phyloP scores from a whole-genome alignment of 2,329 filamentous ascomycete genomes.

The Neofusicoccum ribis region DNA sequence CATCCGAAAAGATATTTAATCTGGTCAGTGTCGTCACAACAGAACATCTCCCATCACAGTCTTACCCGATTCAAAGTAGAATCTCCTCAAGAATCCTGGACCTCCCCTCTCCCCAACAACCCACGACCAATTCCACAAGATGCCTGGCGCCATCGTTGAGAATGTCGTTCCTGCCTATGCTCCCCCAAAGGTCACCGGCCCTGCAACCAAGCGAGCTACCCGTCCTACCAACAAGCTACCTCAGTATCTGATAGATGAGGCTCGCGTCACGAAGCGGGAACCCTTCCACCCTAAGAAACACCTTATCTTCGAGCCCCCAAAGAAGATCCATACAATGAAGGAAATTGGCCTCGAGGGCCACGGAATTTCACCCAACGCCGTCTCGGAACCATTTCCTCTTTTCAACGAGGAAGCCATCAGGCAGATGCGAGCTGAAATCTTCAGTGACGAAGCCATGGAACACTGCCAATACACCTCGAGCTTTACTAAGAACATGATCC shows the following conservation, averaged over 20 bases:
- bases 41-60: not conserved
- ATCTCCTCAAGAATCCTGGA: not conserved
- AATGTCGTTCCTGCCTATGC: not conserved
- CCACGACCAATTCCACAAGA: not conserved
- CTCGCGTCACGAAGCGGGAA: not conserved
- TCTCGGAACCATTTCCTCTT: conserved; percentile 24
- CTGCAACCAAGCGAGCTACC: not conserved
- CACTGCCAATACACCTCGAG: conserved; percentile 15
- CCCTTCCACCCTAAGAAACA: conserved; percentile 19
- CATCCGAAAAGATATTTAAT: not conserved
- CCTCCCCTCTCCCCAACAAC: not conserved
- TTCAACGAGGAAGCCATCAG: conserved; percentile 21
- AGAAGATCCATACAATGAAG: conserved; percentile 17
- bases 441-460: conserved; percentile 20
- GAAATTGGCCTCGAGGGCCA: conserved; percentile 15
- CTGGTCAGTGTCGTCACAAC: not conserved
- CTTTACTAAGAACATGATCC: not conserved
- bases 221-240: conserved; percentile 1
- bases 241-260: not conserved
- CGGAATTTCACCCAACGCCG: conserved; percentile 13
- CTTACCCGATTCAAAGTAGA: not conserved
- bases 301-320: conserved; percentile 3
- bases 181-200: not conserved
- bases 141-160: not conserved
- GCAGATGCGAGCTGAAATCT: conserved; percentile 21